phyloP scores from a whole-genome alignment of 768 basidiomycete species.

The Pulveroboletus sp. region DNA sequence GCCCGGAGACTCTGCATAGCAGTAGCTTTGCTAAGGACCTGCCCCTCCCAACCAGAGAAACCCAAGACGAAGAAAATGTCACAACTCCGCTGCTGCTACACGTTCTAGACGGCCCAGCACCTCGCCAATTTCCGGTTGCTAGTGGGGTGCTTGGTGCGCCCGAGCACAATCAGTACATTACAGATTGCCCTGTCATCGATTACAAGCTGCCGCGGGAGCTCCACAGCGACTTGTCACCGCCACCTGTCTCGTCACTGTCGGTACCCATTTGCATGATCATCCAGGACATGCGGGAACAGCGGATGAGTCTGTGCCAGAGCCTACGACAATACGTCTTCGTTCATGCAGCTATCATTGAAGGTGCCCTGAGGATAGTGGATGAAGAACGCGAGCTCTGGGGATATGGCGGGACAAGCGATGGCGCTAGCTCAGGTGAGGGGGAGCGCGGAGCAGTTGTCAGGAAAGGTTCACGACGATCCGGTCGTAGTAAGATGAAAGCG shows the following conservation, averaged over 20 bases:
- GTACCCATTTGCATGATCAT: slow-evolving; percentile 80
- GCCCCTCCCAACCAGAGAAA: not conserved
- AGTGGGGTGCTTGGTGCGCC: not conserved
- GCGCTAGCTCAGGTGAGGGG: slow-evolving; percentile 14
- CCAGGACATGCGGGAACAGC: slow-evolving; percentile 92
- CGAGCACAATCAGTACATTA: slow-evolving; percentile 10
- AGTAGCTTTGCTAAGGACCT: not conserved
- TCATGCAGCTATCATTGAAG: slow-evolving; percentile 80
- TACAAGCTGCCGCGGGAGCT: slow-evolving; percentile 61
- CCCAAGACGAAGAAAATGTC: slow-evolving; percentile 1
- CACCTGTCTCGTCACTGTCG: slow-evolving; percentile 53
- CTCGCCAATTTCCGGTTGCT: not conserved
- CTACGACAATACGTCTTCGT: slow-evolving; percentile 93
- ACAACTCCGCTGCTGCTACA: not conserved
- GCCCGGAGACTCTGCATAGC: not conserved
- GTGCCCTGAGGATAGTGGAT: slow-evolving; percentile 70
- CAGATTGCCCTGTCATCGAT: slow-evolving; percentile 35
- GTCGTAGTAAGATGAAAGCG: slow-evolving; percentile 10
- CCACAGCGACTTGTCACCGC: slow-evolving; percentile 51
- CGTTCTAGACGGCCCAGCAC: not conserved
- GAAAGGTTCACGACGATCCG: slow-evolving; percentile 17
- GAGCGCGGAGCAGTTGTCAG: slow-evolving; percentile 2
- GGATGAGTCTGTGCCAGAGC: slow-evolving; percentile 96
- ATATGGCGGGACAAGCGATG: slow-evolving; percentile 19
- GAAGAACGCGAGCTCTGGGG: slow-evolving; percentile 51